Conservation (phyloP, 257 asterid species). For the Ophiorrhiza pumila region DNA sequence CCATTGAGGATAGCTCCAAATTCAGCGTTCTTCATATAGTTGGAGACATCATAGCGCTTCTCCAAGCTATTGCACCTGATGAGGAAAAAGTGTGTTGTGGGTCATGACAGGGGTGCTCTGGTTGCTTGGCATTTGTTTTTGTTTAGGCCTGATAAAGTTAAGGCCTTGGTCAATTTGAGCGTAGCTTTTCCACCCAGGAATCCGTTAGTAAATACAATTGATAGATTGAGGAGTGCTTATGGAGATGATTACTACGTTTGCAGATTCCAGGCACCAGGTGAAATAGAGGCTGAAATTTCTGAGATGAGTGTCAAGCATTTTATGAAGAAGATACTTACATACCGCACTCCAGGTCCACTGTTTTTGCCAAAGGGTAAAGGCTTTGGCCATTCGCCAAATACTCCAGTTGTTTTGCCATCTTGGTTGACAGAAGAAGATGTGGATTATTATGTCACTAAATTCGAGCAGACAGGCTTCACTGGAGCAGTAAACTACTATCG, state of each 20-base stretch:
- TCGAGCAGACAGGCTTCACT: constrained; percentile 58
- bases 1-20: constrained; percentile 44
- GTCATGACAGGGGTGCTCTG: constrained; percentile 79
- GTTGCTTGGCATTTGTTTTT: constrained; percentile 59
- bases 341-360: constrained; percentile 42
- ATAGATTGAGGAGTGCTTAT: constrained; percentile 20
- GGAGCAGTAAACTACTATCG: constrained; percentile 77
- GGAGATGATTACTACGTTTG: constrained; percentile 63
- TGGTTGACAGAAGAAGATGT: constrained; percentile 63
- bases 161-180: constrained; percentile 52
- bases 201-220: constrained; percentile 30
- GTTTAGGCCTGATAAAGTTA: constrained; percentile 60
- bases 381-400: constrained; percentile 15
- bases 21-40: constrained; percentile 48
- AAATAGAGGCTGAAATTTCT: constrained; percentile 62
- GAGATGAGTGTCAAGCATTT: constrained; percentile 43
- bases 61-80: constrained; percentile 44
- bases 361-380: constrained; percentile 56
- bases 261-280: constrained; percentile 79
- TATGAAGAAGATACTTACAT: constrained; percentile 38
- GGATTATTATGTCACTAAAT: constrained; percentile 47
- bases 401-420: constrained; percentile 29
- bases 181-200: constrained; percentile 43
- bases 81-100: constrained; percentile 63
- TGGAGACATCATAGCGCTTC: constrained; percentile 57